A percentile compares a stretch with the other conserved stretches of the same genome.
Conservation (phyloP, 441 rosid species). For the Hura crepitans region DNA sequence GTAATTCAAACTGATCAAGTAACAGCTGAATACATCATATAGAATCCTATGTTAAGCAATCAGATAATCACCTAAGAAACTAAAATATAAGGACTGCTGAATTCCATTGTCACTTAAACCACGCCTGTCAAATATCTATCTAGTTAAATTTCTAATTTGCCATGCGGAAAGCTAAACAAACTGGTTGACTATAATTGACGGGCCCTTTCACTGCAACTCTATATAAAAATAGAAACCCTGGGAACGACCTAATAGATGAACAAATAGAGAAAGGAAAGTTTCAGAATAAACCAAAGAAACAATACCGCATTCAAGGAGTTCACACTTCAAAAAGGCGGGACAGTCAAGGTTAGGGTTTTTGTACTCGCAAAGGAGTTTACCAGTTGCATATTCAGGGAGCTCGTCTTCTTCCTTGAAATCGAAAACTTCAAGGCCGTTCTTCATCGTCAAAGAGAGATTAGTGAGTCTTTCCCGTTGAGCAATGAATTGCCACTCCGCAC, state of each 20-base stretch:
- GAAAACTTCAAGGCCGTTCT: constrained; percentile 46
- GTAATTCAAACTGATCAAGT: constrained; percentile 1
- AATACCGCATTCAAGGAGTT: constrained; percentile 49
- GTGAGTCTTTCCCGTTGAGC: not conserved
- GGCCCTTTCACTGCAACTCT: not conserved
- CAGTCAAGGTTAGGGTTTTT: constrained; percentile 56
- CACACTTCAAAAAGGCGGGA: constrained; percentile 39
- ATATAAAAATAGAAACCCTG: not conserved
- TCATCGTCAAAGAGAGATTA: constrained; percentile 33
- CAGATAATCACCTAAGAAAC: not conserved
- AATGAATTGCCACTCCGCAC: not conserved
- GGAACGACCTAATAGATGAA: not conserved
- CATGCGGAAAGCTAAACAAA: not conserved
- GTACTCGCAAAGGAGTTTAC: constrained; percentile 40
- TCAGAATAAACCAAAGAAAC: not conserved
- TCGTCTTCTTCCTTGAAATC: constrained; percentile 72
- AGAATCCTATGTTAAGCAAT: not conserved
- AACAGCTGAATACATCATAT: not conserved
- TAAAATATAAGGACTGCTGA: not conserved
- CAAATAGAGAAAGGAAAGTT: constrained; percentile 6
- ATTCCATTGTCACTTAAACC: not conserved
- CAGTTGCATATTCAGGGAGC: constrained; percentile 44
- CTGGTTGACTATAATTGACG: no score
- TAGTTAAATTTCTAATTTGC: not conserved
- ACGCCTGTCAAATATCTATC: not conserved